Evolutionary conservation across 192 early-diverging fungal genomes (phyloP), one percentile per base, ranked within the genome.

Genomic region (Coemansia asiatica): DNA sequence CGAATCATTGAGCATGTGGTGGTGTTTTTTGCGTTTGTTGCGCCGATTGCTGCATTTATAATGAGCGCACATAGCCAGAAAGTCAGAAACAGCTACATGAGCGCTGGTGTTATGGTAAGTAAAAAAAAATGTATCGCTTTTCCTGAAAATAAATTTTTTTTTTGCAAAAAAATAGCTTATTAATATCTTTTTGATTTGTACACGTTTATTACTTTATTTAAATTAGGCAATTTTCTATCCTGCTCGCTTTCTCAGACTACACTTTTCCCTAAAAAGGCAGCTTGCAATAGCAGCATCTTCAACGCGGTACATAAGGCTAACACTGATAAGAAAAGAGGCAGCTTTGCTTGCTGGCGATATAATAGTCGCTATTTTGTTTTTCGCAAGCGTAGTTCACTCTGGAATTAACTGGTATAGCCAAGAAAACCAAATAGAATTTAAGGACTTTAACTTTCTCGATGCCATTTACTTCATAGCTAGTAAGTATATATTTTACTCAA

Each of bases 141-240:
- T 44, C 9, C 16, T 44, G 16, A 44, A 0, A 44, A 10, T 18
- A 44, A 1, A 44, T 44, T 12, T 10, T 36, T 55, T 6, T 27
- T 55, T 55, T 26, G 16, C 21, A 55, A 51, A 51, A 56, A 56
- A 23, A 9, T 8, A 56, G 5, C n/a, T n/a, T n/a, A n/a, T n/a
- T n/a, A n/a, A n/a, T n/a, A n/a, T n/a, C n/a, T n/a, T n/a, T n/a
- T n/a, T n/a, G n/a, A n/a, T n/a, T n/a, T n/a, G n/a, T n/a, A n/a
- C n/a, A n/a, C n/a, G n/a, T 28, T 56, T 31, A 21, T 18, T 13
- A 31, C 8, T 19, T 4, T 31, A 15, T 56, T 33, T 18, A 12
- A 18, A 28, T 9, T 73, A 73, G 72, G 79, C 79, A 18, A 72
- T 83, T 33, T 80, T 79, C 66, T 83, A 83, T 46, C 82, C 82